Conservation (phyloP, 2,329 filamentous ascomycete species). For the Albifimbria verrucaria region DNA sequence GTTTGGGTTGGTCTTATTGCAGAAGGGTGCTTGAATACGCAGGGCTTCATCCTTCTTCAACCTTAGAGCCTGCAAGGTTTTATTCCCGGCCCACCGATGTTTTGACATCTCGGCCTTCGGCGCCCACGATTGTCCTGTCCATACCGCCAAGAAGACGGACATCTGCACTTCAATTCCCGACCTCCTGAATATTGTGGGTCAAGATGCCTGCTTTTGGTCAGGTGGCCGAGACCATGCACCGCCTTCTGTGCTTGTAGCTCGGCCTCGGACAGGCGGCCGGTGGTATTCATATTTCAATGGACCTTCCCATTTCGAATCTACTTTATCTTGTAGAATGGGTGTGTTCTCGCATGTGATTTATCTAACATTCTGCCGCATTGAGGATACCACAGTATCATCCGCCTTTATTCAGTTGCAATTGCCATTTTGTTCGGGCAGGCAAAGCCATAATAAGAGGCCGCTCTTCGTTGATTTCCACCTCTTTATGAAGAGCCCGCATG, state of each 20-base stretch:
- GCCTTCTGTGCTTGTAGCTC: not conserved
- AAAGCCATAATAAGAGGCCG: not conserved
- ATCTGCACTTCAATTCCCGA: not conserved
- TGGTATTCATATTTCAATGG: not conserved
- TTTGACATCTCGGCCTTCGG: not conserved
- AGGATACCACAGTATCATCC: not conserved
- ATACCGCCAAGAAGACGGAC: not conserved
- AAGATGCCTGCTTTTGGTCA: not conserved
- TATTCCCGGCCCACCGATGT: no score
- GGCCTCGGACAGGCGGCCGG: not conserved
- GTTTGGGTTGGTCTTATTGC: no score
- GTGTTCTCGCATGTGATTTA: not conserved
- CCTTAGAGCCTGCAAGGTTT: no score
- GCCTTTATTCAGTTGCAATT: not conserved
- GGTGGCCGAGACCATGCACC: not conserved
- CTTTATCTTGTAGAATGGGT: not conserved
- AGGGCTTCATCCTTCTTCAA: no score
- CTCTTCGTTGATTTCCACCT: no score
- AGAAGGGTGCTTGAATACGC: no score
- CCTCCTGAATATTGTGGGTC: not conserved
- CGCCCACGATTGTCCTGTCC: not conserved
- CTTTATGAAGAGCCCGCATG: no score
- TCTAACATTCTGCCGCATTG: not conserved
- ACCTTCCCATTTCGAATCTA: not conserved
- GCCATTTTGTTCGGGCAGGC: not conserved